Base-by-base conservation (phyloP, 1,284 basidiomycete genomes). In the Cystobasidium sp. region DNA sequence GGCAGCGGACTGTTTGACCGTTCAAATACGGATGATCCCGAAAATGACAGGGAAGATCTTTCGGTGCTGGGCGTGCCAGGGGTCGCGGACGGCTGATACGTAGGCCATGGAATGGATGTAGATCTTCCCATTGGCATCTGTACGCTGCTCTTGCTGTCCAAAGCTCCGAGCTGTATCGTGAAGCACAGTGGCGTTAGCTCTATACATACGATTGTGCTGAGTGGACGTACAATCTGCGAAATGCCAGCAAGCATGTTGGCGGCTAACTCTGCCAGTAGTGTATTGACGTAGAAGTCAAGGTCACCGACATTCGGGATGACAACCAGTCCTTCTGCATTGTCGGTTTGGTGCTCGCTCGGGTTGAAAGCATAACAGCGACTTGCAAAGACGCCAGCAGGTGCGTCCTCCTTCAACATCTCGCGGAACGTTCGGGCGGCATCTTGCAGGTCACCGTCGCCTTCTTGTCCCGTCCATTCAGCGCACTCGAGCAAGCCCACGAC, bases 241-340 rank as follows among this genome's bases (percentile, higher is more conserved):
- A 96, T 90, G 81, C 93, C 91, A 44, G 88, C 88, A 41, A 96
- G 84, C 58, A 95, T 88, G 76, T 90, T 88, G 44, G 93, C 93
- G 76, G 92, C 92, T 20, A 95, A 84, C 79, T 93, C 92, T 16
- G 91, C 92, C 59, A 96, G 83, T 39, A 95, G 83, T n/a, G 91
- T 92, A 41, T 90, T 90, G 65, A 95, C 86, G 82, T 93, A 93
- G 44, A 91, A 83, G 66, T 55, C 75, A 80, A 87, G 89, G 83
- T 91, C 91, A 79, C 91, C 88, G 87, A 87, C 87, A 78, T 86
- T 87, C 10, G 91, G 91, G 67, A 93, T 90, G 53, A 91, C 85
- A 37, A 90, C 86, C 37, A 92, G 81, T 18, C 89, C 89, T 24
- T 89, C 88, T 1, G 87, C 84, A 77, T 88, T 87, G 69, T 87